Evolutionary conservation across 257 asterid species (phyloP).

Genomic region (Solanum ossicruentum): DNA sequence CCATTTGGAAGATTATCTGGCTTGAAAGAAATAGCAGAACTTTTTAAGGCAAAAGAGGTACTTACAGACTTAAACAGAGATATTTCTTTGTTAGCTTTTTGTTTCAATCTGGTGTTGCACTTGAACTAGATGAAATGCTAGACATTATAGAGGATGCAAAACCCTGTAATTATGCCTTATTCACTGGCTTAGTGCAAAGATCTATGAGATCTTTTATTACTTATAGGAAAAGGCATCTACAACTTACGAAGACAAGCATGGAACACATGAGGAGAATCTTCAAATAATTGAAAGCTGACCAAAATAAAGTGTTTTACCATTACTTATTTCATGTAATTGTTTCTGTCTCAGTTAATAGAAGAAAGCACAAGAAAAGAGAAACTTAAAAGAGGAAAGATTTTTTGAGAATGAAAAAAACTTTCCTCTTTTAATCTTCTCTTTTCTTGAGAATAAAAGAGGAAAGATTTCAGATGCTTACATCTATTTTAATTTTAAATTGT

Average conservation of each 20-base stretch:
- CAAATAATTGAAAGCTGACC: not conserved
- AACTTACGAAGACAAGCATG: not conserved
- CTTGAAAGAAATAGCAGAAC: not conserved
- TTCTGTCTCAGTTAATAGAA: not conserved
- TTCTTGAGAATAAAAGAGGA: not conserved
- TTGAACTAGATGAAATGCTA: not conserved
- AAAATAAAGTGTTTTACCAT: not conserved
- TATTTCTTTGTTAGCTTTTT: not conserved
- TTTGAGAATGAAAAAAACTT: no score
- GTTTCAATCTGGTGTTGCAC: not conserved
- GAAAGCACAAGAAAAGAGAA: not conserved
- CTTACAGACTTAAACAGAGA: not conserved
- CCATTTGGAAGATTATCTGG: not conserved
- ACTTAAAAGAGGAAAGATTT: not conserved
- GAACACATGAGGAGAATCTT: not conserved
- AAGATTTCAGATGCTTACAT: conserved; percentile 29
- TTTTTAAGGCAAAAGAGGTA: not conserved
- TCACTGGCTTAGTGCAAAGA: not conserved
- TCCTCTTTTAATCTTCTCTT: not conserved
- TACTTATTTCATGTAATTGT: not conserved
- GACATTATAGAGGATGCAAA: not conserved
- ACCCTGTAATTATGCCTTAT: not conserved
- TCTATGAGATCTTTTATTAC: not conserved
- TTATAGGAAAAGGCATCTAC: not conserved
- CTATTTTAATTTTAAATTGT: conserved; percentile 54